Conservation (phyloP, 148 eudicot species). For the Arbutus unedo region DNA sequence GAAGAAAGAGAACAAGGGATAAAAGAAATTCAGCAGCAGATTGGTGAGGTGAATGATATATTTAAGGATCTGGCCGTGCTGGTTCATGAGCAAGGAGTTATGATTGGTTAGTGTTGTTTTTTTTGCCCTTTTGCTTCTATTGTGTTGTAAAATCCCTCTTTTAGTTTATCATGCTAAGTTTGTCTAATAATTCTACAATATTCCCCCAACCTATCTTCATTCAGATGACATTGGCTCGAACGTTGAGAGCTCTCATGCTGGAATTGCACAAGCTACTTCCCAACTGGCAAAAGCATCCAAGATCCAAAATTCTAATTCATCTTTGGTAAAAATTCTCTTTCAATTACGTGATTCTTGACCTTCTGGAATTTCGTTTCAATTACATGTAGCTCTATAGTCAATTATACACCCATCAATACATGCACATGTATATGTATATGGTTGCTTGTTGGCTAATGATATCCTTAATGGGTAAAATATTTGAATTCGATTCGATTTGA, state of each 20-base stretch:
- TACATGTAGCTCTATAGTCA: background rate
- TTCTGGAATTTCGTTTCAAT: background rate
- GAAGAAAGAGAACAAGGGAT: slow-evolving; percentile 74
- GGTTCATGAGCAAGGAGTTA: slow-evolving; percentile 46
- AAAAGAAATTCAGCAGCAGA: slow-evolving; percentile 58
- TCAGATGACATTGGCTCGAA: slow-evolving; percentile 59
- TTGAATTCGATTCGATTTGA: background rate
- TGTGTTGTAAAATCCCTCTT: background rate
- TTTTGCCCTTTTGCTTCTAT: background rate
- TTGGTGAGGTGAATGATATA: slow-evolving; percentile 59
- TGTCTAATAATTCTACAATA: background rate
- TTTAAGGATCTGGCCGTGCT: slow-evolving; percentile 64
- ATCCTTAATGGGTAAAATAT: background rate
- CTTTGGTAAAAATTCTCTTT: slow-evolving; percentile 39
- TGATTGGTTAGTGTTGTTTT: slow-evolving; percentile 40
- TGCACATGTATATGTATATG: too few species aligned
- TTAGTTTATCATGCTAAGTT: background rate
- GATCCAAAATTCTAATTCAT: slow-evolving; percentile 50
- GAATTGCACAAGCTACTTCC: slow-evolving; percentile 37
- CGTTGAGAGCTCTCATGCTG: slow-evolving; percentile 41
- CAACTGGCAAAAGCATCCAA: slow-evolving; percentile 54
- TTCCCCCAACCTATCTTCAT: background rate
- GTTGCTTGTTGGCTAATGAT: background rate
- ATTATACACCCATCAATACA: too few species aligned
- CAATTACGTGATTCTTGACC: background rate